A percentile compares a stretch with the other conserved stretches of the same genome.
Evolutionary conservation across 345 rosid species (phyloP).

Genomic region (Lepidium aucheri): DNA sequence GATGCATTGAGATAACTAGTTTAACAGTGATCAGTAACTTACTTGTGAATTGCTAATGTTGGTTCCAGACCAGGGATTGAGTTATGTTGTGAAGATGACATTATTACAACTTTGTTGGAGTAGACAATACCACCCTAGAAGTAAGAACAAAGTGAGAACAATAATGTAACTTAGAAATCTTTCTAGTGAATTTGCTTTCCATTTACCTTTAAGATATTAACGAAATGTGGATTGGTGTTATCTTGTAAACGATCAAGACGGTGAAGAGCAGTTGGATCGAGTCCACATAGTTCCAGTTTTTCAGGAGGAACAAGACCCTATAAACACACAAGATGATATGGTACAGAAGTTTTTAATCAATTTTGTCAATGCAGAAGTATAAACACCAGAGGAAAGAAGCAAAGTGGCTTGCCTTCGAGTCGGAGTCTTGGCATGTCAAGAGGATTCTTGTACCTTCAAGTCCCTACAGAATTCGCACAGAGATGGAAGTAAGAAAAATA

Average conservation of each 20-base stretch:
- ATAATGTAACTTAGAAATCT: not conserved
- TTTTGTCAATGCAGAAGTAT: not conserved
- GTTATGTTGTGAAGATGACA: constrained; percentile 38
- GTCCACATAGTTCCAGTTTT: constrained; percentile 71
- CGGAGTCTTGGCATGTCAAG: constrained; percentile 58
- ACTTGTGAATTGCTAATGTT: constrained; percentile 54
- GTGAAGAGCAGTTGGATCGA: constrained; percentile 63
- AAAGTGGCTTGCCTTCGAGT: constrained; percentile 50
- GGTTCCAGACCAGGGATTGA: constrained; percentile 51
- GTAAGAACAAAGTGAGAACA: constrained; percentile 5
- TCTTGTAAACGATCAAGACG: constrained; percentile 88
- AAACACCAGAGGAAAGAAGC: not conserved
- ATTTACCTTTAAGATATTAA: constrained; percentile 64
- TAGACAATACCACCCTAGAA: constrained; percentile 70
- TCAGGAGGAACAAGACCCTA: constrained; percentile 74
- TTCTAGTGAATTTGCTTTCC: not conserved
- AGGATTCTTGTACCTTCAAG: constrained; percentile 60
- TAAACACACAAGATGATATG: constrained; percentile 4
- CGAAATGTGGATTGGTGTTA: constrained; percentile 41
- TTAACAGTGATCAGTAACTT: constrained; percentile 10
- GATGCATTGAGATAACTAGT: not conserved
- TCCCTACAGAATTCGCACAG: constrained; percentile 34
- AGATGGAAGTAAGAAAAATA: not conserved
- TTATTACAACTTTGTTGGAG: constrained; percentile 60
- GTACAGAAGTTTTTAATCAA: not conserved